Base-by-base conservation (phyloP, 2,329 filamentous ascomycete genomes). In the Neurospora sp. region DNA sequence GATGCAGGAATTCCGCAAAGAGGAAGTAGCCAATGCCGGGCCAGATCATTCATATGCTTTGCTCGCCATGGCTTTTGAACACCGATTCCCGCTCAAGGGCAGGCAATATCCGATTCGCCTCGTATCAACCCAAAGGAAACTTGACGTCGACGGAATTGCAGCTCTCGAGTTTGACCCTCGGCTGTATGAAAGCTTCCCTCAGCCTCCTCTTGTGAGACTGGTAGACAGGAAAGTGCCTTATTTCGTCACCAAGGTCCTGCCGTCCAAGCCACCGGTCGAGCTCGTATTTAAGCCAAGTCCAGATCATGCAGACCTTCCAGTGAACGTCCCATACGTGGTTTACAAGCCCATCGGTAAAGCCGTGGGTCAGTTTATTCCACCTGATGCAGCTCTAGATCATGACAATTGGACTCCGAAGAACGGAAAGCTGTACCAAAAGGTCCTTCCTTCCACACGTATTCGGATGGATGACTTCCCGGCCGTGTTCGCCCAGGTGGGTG, bases 301-400 rank as follows among this genome's bases (percentile, higher is more conserved):
- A 36, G 78, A 80, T 0, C 73, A 81, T 0, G 79, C 80, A 0
- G 28, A 62, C 15, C 52, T 62, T 62, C 82, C 83, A 0, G 75
- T 77, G 2, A 78, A 87, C n/a, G 78, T 77, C 0, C 80, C 84
- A 0, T 87, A 88, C 74, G 71, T 89, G 1, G 78, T 79, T 2
- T 74, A 88, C 0, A 78, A 74, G 19, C 82, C 77, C 23, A 57
- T 87, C 87, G 77, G 84, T 87, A 0, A 85, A 83, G 69, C 83
- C 28, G 52, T 62, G 87, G 62, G 80, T 81, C 3, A 88, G 91
- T 74, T 88, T 89, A 67, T 81, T 92, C 5, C 87, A 89, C 71
- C 77, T 68, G 1, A 38, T 0, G 1, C 71, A 52, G 71, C 74
- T 38, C 43, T 69, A 37, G 37, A 69, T 10, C 69, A 72, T 77